Conservation (phyloP, 768 basidiomycete species). For the Mycena alexandri region DNA sequence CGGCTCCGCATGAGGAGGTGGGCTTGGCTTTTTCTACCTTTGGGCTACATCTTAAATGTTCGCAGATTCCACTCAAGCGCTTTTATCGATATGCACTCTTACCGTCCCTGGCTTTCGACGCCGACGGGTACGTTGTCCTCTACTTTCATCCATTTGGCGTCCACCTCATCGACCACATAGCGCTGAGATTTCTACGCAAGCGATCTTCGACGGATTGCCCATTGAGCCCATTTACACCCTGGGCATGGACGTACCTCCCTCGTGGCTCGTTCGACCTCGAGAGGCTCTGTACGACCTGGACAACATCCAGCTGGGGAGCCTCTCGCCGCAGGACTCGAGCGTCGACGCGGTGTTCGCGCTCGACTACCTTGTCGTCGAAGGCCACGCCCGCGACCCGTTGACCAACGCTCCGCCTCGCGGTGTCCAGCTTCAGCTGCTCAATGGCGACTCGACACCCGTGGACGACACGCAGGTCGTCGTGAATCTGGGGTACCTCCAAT, state of each 20-base stretch:
- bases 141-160: conserved; percentile 1
- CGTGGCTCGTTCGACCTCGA: conserved; percentile 94
- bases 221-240: conserved; percentile 92
- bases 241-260: conserved; percentile 89
- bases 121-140: conserved; percentile 68
- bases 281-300: conserved; percentile 94
- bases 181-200: conserved; percentile 67
- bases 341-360: conserved; percentile 88
- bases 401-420: conserved; percentile 86
- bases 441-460: conserved; percentile 58
- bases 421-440: conserved; percentile 86
- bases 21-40: conserved; percentile 28
- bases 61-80: conserved; percentile 87
- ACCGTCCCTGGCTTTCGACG: conserved; percentile 71
- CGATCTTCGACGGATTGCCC: conserved; percentile 81
- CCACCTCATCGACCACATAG: conserved; percentile 55
- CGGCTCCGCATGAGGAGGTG: conserved; percentile 76
- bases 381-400: conserved; percentile 85
- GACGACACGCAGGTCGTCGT: conserved; percentile 95
- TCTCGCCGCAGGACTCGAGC: conserved; percentile 71
- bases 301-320: conserved; percentile 87
- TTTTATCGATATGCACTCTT: conserved; percentile 89
- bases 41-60: conserved; percentile 9
- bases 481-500: conserved; percentile 96
- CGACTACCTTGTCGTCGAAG: conserved; percentile 93